Evolutionary conservation across 2,329 filamentous ascomycete species (phyloP).

Genomic region (Lasiodiplodia citricola): DNA sequence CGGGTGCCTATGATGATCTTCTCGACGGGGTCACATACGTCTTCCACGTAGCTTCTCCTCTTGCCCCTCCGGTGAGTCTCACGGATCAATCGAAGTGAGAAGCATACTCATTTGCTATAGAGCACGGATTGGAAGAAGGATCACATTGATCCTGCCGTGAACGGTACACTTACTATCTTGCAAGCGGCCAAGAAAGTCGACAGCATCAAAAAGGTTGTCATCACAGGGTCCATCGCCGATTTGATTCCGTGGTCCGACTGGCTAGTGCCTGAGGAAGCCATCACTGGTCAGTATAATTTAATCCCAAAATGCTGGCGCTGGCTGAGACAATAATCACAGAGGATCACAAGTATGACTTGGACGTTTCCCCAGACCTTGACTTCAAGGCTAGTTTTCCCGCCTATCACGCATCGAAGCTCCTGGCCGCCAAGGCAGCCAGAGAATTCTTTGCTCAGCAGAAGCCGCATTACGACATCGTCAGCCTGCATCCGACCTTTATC

Average conservation of each 20-base stretch:
- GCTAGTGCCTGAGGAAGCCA: background rate
- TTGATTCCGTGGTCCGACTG: constrained; percentile 27
- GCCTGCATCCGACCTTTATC: constrained; percentile 36
- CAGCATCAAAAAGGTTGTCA: constrained; percentile 36
- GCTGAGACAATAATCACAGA: background rate
- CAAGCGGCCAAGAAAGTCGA: constrained; percentile 32
- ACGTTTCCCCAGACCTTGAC: constrained; percentile 28
- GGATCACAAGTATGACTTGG: constrained; percentile 26
- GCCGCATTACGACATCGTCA: constrained; percentile 33
- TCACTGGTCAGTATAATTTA: background rate
- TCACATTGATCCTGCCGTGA: constrained; percentile 36
- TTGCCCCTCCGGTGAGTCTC: constrained; percentile 27
- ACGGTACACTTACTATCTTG: constrained; percentile 34
- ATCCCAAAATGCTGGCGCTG: background rate
- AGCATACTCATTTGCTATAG: background rate
- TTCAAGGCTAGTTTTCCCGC: constrained; percentile 27
- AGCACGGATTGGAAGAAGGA: constrained; percentile 30
- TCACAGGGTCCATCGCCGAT: constrained; percentile 35
- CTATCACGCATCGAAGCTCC: constrained; percentile 35
- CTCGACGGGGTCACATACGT: constrained; percentile 35
- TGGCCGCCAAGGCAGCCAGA: constrained; percentile 36
- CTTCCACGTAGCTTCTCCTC: constrained; percentile 40
- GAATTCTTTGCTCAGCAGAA: constrained; percentile 31
- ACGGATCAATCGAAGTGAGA: background rate
- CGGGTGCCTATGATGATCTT: constrained; percentile 29